These are phyloP conservation scores for Aspergillus mulundensis DNA, from an alignment of 495 filamentous ascomycete genomes.

Conservation along the genomic window DNA sequence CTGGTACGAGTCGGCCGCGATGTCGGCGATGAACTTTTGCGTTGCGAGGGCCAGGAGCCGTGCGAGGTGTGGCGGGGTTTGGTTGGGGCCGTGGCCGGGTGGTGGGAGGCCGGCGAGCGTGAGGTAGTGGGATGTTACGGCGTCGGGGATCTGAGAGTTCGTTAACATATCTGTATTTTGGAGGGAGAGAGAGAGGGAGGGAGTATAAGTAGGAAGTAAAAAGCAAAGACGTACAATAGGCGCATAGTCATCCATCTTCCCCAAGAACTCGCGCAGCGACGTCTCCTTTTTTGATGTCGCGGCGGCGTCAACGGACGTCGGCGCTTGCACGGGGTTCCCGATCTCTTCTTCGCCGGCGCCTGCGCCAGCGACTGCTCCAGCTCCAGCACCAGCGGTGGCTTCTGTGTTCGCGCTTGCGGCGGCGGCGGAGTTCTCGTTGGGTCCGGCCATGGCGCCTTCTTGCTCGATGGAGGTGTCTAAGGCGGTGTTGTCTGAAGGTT, in stretches of 20 bases:
- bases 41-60: slow-evolving; percentile 93
- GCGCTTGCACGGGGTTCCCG: slow-evolving; percentile 19
- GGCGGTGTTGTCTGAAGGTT: slow-evolving; percentile 18
- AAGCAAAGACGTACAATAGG: slow-evolving; percentile 68
- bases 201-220: not conserved
- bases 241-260: slow-evolving; percentile 97
- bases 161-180: not conserved
- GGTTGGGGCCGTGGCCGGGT: slow-evolving; percentile 70
- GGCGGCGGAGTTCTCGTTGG: slow-evolving; percentile 8
- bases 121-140: slow-evolving; percentile 96
- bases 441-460: slow-evolving; percentile 15
- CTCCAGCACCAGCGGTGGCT: not conserved
- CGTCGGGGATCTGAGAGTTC: slow-evolving; percentile 81
- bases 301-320: slow-evolving; percentile 29
- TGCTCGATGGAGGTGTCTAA: slow-evolving; percentile 40
- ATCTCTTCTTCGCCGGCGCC: slow-evolving; percentile 9
- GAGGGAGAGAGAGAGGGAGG: not conserved
- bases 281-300: slow-evolving; percentile 81
- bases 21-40: slow-evolving; percentile 96
- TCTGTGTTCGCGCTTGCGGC: slow-evolving; percentile 5
- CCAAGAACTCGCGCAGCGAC: slow-evolving; percentile 81
- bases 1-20: slow-evolving; percentile 96
- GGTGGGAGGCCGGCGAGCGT: slow-evolving; percentile 90
- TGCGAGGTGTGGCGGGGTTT: slow-evolving; percentile 81
- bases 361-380: not conserved